Conservation (phyloP, 495 filamentous ascomycete species). For the Clohesyomyces aquaticus region DNA sequence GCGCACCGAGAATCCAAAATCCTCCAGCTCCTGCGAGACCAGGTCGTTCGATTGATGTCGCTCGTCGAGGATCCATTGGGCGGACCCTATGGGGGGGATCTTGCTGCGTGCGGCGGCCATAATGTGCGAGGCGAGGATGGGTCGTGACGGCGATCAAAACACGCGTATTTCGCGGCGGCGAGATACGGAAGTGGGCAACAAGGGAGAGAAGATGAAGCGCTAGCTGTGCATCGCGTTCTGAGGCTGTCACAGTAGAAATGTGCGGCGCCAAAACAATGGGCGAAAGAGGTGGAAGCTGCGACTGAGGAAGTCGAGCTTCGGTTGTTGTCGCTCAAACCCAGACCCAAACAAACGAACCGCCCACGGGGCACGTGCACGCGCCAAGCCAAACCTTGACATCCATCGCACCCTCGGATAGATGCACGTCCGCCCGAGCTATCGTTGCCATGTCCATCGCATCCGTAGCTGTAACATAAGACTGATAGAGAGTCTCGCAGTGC, state of each 20-base stretch:
- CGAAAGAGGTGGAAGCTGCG: background rate
- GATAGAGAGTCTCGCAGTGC: background rate
- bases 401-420: background rate
- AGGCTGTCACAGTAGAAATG: slow-evolving; percentile 5
- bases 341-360: slow-evolving; percentile 27
- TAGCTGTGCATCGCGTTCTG: slow-evolving; percentile 23
- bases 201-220: background rate
- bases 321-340: slow-evolving; percentile 2
- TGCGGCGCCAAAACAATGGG: slow-evolving; percentile 1
- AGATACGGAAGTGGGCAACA: background rate
- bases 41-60: slow-evolving; percentile 65
- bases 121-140: background rate
- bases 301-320: background rate
- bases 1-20: slow-evolving; percentile 83
- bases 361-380: slow-evolving; percentile 15
- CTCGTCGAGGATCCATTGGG: slow-evolving; percentile 69
- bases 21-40: slow-evolving; percentile 75
- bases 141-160: slow-evolving; percentile 4
- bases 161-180: slow-evolving; percentile 10
- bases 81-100: slow-evolving; percentile 62
- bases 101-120: slow-evolving; percentile 45
- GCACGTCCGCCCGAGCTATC: background rate
- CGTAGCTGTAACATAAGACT: background rate
- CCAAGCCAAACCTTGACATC: background rate
- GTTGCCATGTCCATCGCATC: background rate